Evolutionary conservation across 1,284 basidiomycete genomes (phyloP), one percentile per base, ranked within the genome.

Genomic region (Pholiota adiposa): DNA sequence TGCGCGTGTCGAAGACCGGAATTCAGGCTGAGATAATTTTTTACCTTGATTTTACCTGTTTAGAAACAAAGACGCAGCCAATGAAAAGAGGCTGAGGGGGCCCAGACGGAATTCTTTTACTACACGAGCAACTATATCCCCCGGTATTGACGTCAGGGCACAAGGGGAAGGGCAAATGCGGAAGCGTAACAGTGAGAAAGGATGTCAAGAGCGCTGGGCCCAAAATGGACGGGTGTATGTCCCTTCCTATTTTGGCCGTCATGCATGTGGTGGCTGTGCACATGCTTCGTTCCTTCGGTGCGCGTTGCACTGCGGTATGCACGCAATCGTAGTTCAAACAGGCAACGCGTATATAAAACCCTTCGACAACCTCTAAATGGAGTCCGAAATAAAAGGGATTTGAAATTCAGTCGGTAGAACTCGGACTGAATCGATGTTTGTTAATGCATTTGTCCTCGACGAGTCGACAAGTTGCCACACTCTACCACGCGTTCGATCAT

Each of bases 81-180:
- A 52, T 38, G 49, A 59, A 51, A 40, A 43, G 33, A 27, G 48
- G 48, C 11, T 19, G 38, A 31, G 19, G 16, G 23, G 18, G 51
- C 34, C 23, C 31, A 33, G 43, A 55, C 33, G 31, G 23, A 23
- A 50, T 52, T 36, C 44, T 48, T 31, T 19, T 49, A 46, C 50
- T 49, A 53, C 25, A 49, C 56, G 33, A 40, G n/a, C 23, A 19
- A 9, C 18, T 18, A 31, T 53, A 34, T 38, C 29, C 25, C 31
- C 60, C 43, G 58, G 38, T 18, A 41, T 38, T 53, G 44, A 27
- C 23, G 33, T 54, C 33, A 21, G 11, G 12, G 54, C 51, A 66
- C 66, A 72, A 72, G 58, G 70, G 69, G 66, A 72, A 51, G 46
- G n/a, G 48, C 69, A 66, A 70, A 71, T 70, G 62, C 59, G 66